These are phyloP conservation scores for Sugiyamaella lignohabitans DNA, from an alignment of 805 yeast genomes.

Conservation along the genomic window DNA sequence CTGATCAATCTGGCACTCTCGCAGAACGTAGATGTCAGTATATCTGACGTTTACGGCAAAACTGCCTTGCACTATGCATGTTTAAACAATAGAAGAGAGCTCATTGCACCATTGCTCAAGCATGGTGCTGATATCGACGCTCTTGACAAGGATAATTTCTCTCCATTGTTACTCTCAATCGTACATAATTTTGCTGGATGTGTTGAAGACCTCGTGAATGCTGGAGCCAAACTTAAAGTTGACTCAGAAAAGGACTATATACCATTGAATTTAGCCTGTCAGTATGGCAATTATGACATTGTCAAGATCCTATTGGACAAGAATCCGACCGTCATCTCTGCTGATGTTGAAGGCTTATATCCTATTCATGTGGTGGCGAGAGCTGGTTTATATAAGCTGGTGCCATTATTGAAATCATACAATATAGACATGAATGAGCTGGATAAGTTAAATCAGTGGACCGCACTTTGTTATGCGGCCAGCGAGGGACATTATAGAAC, in stretches of 20 bases:
- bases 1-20: constrained; percentile 30
- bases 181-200: constrained; percentile 55
- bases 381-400: constrained; percentile 65
- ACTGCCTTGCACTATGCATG: constrained; percentile 86
- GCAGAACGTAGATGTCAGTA: constrained; percentile 26
- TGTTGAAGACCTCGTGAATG: constrained; percentile 43
- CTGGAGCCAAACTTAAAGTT: constrained; percentile 39
- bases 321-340: constrained; percentile 35
- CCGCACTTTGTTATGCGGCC: constrained; percentile 87
- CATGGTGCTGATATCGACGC: constrained; percentile 32
- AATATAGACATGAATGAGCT: constrained; percentile 61
- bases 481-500: constrained; percentile 72
- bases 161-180: constrained; percentile 78
- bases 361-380: constrained; percentile 87
- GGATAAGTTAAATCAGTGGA: constrained; percentile 88
- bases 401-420: constrained; percentile 55
- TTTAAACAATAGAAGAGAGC: constrained; percentile 40
- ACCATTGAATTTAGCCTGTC: constrained; percentile 78
- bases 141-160: constrained; percentile 43
- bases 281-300: constrained; percentile 67
- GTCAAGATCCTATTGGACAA: constrained; percentile 54
- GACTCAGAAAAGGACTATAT: constrained; percentile 42
- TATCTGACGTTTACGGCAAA: constrained; percentile 47
- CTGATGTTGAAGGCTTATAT: constrained; percentile 78
- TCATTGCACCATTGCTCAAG: constrained; percentile 40